These are phyloP conservation scores for Puccinia novopanici DNA, from an alignment of 1,284 basidiomycete species.

Conservation along the genomic window DNA sequence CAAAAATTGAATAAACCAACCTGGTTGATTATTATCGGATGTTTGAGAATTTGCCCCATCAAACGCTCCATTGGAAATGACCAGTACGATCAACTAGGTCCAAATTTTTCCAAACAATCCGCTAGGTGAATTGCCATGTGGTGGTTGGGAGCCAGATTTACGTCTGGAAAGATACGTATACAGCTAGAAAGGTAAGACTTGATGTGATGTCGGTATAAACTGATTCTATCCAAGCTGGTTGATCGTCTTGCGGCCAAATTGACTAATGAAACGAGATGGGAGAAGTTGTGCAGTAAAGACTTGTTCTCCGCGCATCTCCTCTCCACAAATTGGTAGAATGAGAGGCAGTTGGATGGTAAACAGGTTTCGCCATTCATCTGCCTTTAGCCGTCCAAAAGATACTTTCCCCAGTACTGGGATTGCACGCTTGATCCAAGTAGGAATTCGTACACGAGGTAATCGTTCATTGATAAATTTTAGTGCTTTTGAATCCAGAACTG, in stretches of 20 bases:
- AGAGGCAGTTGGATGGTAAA: slow-evolving; percentile 37
- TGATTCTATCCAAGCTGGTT: slow-evolving; percentile 10
- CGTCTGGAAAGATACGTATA: background rate
- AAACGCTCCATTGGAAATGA: slow-evolving; percentile 37
- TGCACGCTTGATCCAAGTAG: slow-evolving; percentile 30
- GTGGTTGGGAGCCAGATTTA: slow-evolving; percentile 19
- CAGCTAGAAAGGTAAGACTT: slow-evolving; percentile 22
- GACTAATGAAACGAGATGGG: slow-evolving; percentile 24
- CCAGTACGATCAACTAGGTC: slow-evolving; percentile 36
- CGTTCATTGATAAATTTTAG: slow-evolving; percentile 10
- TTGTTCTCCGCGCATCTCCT: background rate
- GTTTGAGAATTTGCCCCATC: slow-evolving; percentile 39
- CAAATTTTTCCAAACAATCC: too few relatives aligned
- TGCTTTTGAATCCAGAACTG: slow-evolving; percentile 21
- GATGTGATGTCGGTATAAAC: slow-evolving; percentile 19
- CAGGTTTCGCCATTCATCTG: slow-evolving; percentile 41
- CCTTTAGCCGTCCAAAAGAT: slow-evolving; percentile 36
- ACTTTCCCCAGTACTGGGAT: slow-evolving; percentile 40
- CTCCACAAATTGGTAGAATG: slow-evolving; percentile 16
- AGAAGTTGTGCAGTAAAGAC: slow-evolving; percentile 22
- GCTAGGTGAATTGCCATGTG: too few relatives aligned
- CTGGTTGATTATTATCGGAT: slow-evolving; percentile 25
- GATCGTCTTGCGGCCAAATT: slow-evolving; percentile 33
- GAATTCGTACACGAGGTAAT: slow-evolving; percentile 22
- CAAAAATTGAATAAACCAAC: slow-evolving; percentile 9